phyloP scores from a whole-genome alignment of 1,284 basidiomycete genomes.

The Heterobasidion parviporum region DNA sequence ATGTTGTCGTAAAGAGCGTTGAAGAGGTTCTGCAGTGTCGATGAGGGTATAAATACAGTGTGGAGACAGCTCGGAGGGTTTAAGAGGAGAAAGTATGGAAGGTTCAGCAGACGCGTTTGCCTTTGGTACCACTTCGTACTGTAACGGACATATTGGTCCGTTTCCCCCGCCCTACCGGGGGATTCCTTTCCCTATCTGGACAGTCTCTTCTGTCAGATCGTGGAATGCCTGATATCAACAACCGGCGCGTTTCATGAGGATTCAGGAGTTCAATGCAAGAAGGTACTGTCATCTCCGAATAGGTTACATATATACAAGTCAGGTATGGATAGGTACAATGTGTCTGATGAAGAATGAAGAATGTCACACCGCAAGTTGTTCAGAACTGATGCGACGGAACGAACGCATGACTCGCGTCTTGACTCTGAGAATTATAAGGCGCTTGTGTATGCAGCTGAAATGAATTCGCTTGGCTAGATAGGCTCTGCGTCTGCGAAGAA shows the following conservation, averaged over 20 bases:
- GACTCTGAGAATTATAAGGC: not conserved
- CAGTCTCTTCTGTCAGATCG: no score
- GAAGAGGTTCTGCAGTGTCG: not conserved
- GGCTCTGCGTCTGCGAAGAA: not conserved
- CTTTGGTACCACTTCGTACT: no score
- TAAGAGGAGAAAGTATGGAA: not conserved
- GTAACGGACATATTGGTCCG: no score
- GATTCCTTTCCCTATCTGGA: no score
- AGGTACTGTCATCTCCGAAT: no score
- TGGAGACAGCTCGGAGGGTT: not conserved
- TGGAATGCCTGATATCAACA: no score
- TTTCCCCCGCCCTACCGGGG: no score
- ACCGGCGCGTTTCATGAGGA: no score
- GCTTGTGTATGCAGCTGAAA: slow-evolving; percentile 3
- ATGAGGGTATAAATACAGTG: not conserved
- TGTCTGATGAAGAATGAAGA: not conserved
- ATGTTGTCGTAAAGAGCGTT: not conserved
- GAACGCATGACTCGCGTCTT: not conserved
- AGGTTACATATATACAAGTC: no score
- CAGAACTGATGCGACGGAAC: no score
- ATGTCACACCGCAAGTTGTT: not conserved
- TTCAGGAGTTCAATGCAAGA: no score
- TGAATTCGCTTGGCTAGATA: not conserved
- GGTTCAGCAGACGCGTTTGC: not conserved
- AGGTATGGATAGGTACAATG: no score